Evolutionary conservation across 2,329 filamentous ascomycete species (phyloP).

Genomic region (Clarireedia hainanense): DNA sequence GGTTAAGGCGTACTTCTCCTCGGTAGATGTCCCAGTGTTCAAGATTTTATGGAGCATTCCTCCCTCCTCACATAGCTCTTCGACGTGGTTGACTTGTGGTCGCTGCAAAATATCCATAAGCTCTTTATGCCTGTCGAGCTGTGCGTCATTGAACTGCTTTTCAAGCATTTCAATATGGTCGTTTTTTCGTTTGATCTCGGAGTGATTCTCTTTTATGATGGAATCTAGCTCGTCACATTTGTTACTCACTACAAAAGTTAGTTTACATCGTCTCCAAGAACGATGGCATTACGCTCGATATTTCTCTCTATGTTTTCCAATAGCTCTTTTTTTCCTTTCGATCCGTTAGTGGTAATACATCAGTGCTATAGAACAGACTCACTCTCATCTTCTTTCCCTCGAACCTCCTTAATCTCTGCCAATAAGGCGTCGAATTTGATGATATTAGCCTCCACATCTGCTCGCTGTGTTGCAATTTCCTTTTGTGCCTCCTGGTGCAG

Average conservation of each 20-base stretch:
- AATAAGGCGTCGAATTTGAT: not conserved
- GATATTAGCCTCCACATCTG: not conserved
- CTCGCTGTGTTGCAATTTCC: not conserved
- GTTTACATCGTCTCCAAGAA: not conserved
- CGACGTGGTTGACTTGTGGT: slow-evolving; percentile 10
- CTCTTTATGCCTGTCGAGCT: slow-evolving; percentile 11
- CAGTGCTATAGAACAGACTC: not conserved
- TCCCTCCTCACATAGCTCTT: slow-evolving; percentile 18
- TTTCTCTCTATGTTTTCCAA: too few relatives aligned
- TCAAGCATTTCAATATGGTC: not conserved
- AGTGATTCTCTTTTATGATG: not conserved
- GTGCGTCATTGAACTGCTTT: not conserved
- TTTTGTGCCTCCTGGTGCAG: not conserved
- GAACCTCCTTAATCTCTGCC: slow-evolving; percentile 1
- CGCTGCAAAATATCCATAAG: slow-evolving; percentile 18
- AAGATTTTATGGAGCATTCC: slow-evolving; percentile 17
- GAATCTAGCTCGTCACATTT: not conserved
- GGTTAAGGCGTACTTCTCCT: slow-evolving; percentile 26
- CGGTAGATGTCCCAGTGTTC: slow-evolving; percentile 13
- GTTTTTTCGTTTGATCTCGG: not conserved
- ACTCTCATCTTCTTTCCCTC: not conserved
- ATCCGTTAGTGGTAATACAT: not conserved
- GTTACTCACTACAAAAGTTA: not conserved
- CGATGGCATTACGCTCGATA: too few relatives aligned
- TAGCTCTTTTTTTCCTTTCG: not conserved